Percentiles rank a stretch among this genome's conserved stretches.
These are phyloP conservation scores for Neurospora sp. DNA, from an alignment of 495 filamentous ascomycete genomes.

Conservation along the genomic window DNA sequence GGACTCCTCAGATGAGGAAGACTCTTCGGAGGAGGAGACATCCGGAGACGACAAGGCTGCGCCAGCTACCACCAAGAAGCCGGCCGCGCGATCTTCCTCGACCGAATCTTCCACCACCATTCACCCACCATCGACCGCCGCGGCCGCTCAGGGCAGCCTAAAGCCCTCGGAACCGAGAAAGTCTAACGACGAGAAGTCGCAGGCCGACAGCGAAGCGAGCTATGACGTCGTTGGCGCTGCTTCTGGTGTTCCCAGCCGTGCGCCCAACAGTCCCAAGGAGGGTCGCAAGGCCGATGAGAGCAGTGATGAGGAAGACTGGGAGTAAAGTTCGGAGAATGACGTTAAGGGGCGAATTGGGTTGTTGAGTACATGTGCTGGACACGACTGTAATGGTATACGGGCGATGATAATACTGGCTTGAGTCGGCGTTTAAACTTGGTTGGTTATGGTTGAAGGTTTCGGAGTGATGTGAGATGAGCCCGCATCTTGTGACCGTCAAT, in stretches of 20 bases:
- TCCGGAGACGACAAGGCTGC: constrained; percentile 22
- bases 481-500: neutral
- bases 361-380: constrained; percentile 1
- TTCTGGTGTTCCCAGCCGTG: constrained; percentile 71
- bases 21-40: constrained; percentile 10
- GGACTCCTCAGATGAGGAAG: constrained; percentile 29
- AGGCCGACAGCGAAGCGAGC: constrained; percentile 81
- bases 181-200: constrained; percentile 77
- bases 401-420: neutral
- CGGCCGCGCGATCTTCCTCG: constrained; percentile 29
- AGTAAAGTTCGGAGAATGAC: constrained; percentile 37
- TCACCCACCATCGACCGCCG: constrained; percentile 24
- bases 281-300: constrained; percentile 38
- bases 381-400: neutral
- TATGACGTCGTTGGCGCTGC: constrained; percentile 75
- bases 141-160: constrained; percentile 22
- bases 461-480: neutral
- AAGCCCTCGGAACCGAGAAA: constrained; percentile 60
- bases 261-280: constrained; percentile 59
- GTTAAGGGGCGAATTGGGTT: neutral
- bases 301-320: constrained; percentile 64
- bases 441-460: neutral
- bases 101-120: constrained; percentile 44
- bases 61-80: constrained; percentile 10
- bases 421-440: constrained; percentile 1